Base-by-base conservation (phyloP, 208 protist genomes). In the Crithidia acanthocephali region DNA sequence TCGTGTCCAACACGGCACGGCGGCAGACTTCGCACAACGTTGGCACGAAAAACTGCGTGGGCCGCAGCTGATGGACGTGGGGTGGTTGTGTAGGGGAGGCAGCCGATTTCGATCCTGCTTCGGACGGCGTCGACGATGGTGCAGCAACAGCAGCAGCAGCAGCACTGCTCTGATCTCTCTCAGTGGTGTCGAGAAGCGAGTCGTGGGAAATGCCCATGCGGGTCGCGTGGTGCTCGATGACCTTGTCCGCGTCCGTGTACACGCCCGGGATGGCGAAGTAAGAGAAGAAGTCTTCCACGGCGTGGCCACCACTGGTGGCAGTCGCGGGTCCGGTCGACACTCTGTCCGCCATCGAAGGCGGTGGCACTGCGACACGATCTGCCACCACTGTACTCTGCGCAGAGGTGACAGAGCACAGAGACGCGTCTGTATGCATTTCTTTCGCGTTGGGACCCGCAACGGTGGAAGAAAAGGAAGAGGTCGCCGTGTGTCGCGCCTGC, bases 1-100 rank as follows among this genome's bases (percentile, higher is more conserved):
- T 40, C 15, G 22, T 58, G n/a, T 57, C 57, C 20, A 74, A 27
- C 37, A 64, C 11, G 0, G 56, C 47, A 4, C 45, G 4, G n/a
- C 45, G 50, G 60, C 74, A 79, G n/a, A 72, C 57, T 33, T 47
- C 60, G 42, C 74, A 79, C 25, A 63, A 32, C 0, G 60, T 48
- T 7, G 65, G 74, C 9, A 79, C 22, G 27, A 74, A 50, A 32
- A 79, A 79, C 45, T 66, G 59, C 8, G 48, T 65, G 20, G 52
- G 62, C 33, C 57, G 66, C 35, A 83, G 56, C 57, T 52, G 59
- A 47, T 83, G 72, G 0, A 72, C 50, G 52, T 83, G 78, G 16
- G 7, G 0, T 1, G 47, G 47, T 30, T 22, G 47, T 11, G 30
- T 22, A 25, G 61, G 18, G 20, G 44, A n/a, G 8, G 47, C 30